Evolutionary conservation across 1,284 basidiomycete genomes (phyloP).

Genomic region (Trametes versicolor): DNA sequence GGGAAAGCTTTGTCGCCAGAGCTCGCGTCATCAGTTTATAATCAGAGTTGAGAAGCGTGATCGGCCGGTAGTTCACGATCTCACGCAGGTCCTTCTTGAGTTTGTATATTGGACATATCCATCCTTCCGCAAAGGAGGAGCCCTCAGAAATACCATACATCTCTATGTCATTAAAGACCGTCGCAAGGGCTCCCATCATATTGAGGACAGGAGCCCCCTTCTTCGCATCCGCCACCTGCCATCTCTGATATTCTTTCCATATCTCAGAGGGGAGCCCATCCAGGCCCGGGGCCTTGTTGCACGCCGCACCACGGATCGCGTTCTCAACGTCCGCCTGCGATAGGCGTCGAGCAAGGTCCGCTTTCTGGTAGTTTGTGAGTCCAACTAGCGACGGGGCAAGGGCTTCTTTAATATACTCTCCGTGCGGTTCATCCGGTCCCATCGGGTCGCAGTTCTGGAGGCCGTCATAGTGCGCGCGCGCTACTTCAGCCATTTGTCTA

Average conservation of each 20-base stretch:
- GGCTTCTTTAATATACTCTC: background rate
- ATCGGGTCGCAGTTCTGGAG: background rate
- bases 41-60: constrained; percentile 46
- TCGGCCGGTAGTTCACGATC: constrained; percentile 46
- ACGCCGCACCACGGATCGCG: background rate
- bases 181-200: background rate
- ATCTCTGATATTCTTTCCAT: background rate
- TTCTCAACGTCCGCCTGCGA: background rate
- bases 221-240: background rate
- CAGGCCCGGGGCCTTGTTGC: background rate
- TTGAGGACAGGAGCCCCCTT: background rate
- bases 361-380: background rate
- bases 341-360: background rate
- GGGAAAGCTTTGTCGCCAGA: constrained; percentile 33
- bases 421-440: background rate
- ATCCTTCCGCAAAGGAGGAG: background rate
- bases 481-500: background rate
- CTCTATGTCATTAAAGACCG: background rate
- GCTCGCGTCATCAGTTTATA: constrained; percentile 43
- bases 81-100: constrained; percentile 9
- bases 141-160: background rate
- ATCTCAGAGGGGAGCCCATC: background rate
- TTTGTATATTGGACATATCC: background rate
- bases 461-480: background rate
- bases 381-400: background rate